These are phyloP conservation scores for Fragilaria crotonensis DNA, from an alignment of 108 stramenopile species.

Conservation along the genomic window DNA sequence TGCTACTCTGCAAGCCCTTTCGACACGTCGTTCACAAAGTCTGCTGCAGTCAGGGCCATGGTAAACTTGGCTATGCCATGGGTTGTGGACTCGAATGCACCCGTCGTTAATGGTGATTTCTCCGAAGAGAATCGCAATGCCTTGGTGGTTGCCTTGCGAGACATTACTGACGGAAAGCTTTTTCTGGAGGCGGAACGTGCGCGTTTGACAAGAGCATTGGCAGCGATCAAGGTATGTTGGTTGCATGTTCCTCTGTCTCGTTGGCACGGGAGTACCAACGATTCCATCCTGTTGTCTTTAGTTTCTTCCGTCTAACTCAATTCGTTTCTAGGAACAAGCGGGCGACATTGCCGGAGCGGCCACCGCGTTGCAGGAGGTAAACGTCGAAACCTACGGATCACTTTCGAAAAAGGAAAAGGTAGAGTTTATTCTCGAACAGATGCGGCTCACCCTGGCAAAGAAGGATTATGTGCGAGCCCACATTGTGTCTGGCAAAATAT, in stretches of 20 bases:
- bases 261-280: background rate
- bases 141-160: conserved; percentile 82
- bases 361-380: conserved; percentile 93
- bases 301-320: conserved; percentile 1
- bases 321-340: conserved; percentile 46
- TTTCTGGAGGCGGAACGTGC: conserved; percentile 96
- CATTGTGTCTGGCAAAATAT: conserved; percentile 95
- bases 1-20: conserved; percentile 53
- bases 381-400: conserved; percentile 98
- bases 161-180: conserved; percentile 95
- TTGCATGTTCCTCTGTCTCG: conserved; percentile 5
- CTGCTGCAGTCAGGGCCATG: conserved; percentile 54
- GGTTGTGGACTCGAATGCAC: conserved; percentile 47
- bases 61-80: conserved; percentile 64
- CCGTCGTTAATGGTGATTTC: conserved; percentile 10
- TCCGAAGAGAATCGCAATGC: conserved; percentile 33
- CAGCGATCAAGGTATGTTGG: conserved; percentile 56
- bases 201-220: conserved; percentile 76
- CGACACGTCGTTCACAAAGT: conserved; percentile 78
- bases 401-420: conserved; percentile 95
- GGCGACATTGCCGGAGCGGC: conserved; percentile 84
- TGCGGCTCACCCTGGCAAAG: conserved; percentile 89
- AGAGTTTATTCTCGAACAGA: conserved; percentile 98
- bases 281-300: background rate
- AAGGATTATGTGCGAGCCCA: conserved; percentile 91